Base-by-base conservation (phyloP, 2,329 filamentous ascomycete species). In the Diaporthe citri region DNA sequence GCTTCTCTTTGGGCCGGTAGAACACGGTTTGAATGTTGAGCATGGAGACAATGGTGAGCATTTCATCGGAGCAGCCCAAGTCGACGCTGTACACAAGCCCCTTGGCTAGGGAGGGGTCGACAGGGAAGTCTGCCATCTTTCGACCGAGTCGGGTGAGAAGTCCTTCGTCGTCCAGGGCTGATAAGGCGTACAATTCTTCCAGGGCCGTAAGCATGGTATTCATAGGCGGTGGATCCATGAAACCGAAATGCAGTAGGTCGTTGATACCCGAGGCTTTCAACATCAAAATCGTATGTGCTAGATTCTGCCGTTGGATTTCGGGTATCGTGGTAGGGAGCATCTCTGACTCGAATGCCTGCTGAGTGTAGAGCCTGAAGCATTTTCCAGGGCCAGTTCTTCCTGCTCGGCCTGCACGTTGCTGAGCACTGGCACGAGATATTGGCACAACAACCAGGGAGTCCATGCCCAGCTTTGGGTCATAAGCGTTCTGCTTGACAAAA, bases 181-280 rank as follows among this genome's bases (percentile, higher is more conserved):
- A 95, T 15, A 99, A 87, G 0, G 95, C 95, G 81, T 99, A 99
- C 0, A 99, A 88, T 82, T 98, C 97, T 84, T 99, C 97, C 4
- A 99, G 87, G 0, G 97, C 97, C 67, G 95, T 97, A 77, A 99
- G 90, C 95, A 98, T 98, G 17, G 97, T 98, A 80, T 98, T 98
- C 41, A 97, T 97, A 0, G 97, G 97, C 0, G 97, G 97, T 0
- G 97, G 96, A 80, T 99, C 97, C 96, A 99, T 98, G 80, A 99
- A 99, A 84, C 98, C 96, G 80, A 99, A 99, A 81, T 97, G 95
- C 17, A 99, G 89, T 1, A 99, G 88, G 81, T 99, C 97, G 81
- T 99, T 98, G 84, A 99, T 98, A 4, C 97, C 97, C 95, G 99
- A 98, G 0, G 97, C 97, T 83, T 99, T 99, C 69, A 99, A 90